Evolutionary conservation across 306 rosid species (phyloP).

Genomic region (Casuarina equisetifolia): DNA sequence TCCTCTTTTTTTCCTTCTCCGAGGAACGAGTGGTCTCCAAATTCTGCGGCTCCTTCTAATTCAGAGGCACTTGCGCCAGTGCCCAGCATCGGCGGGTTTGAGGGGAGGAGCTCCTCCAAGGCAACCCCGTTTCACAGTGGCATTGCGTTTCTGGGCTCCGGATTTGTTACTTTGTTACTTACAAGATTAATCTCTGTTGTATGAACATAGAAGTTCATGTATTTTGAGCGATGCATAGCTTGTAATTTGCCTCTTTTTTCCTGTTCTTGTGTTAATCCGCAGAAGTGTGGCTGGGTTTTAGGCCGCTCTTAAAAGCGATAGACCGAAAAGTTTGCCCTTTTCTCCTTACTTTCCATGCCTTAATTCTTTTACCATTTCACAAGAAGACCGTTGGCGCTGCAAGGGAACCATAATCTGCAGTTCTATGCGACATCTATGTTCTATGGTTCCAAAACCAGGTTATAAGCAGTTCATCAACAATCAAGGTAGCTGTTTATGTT

Average conservation of each 20-base stretch:
- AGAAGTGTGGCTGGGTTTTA: background rate
- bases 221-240: background rate
- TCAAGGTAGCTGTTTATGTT: too few species aligned
- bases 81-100: slow-evolving; percentile 58
- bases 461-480: too few species aligned
- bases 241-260: background rate
- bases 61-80: slow-evolving; percentile 35
- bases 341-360: background rate
- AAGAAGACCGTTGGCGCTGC: too few species aligned
- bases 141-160: slow-evolving; percentile 26
- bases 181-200: slow-evolving; percentile 12
- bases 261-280: background rate
- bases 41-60: slow-evolving; percentile 26
- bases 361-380: background rate
- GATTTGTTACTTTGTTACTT: slow-evolving; percentile 29
- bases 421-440: too few species aligned
- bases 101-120: slow-evolving; percentile 49
- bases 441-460: too few species aligned
- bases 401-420: too few species aligned
- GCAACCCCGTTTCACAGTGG: slow-evolving; percentile 29
- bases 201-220: slow-evolving; percentile 6
- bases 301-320: background rate
- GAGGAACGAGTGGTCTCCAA: slow-evolving; percentile 27
- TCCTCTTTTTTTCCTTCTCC: slow-evolving; percentile 69
- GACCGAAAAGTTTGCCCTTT: background rate